Evolutionary conservation across 1,284 basidiomycete genomes (phyloP).

Genomic region (Malassezia dermatis): DNA sequence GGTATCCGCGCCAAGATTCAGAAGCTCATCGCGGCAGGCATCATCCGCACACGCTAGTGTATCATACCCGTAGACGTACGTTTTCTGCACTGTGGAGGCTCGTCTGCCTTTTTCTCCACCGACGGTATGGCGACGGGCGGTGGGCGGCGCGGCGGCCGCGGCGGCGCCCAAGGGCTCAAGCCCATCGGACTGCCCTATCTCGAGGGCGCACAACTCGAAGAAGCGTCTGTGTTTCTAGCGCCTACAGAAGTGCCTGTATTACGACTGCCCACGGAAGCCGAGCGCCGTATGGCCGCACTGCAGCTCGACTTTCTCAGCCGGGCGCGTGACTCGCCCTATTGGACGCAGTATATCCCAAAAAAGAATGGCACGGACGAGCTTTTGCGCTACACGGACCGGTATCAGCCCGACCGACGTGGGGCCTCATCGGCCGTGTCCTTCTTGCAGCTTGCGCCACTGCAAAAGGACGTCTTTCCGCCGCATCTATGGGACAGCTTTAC

Average conservation of each 20-base stretch:
- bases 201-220: conserved; percentile 9
- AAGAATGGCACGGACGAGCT: conserved; percentile 16
- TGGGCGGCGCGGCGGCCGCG: conserved; percentile 4
- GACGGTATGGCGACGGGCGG: not conserved
- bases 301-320: conserved; percentile 9
- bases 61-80: conserved; percentile 2
- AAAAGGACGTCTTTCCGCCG: conserved; percentile 37
- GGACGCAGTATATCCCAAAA: not conserved
- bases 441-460: conserved; percentile 26
- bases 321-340: conserved; percentile 14
- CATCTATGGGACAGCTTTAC: conserved; percentile 41
- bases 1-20: conserved; percentile 71
- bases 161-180: conserved; percentile 1
- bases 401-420: conserved; percentile 23
- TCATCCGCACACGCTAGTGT: conserved; percentile 55
- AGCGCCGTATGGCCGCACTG: not conserved
- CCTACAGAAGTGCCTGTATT: conserved; percentile 3
- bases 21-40: conserved; percentile 85
- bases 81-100: not conserved
- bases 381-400: conserved; percentile 35
- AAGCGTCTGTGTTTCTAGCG: not conserved
- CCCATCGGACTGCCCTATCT: conserved; percentile 4
- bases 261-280: not conserved
- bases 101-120: not conserved
- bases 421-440: conserved; percentile 1